phyloP scores from a whole-genome alignment of 2,329 filamentous ascomycete species.

The Plectosphaerella sp. region DNA sequence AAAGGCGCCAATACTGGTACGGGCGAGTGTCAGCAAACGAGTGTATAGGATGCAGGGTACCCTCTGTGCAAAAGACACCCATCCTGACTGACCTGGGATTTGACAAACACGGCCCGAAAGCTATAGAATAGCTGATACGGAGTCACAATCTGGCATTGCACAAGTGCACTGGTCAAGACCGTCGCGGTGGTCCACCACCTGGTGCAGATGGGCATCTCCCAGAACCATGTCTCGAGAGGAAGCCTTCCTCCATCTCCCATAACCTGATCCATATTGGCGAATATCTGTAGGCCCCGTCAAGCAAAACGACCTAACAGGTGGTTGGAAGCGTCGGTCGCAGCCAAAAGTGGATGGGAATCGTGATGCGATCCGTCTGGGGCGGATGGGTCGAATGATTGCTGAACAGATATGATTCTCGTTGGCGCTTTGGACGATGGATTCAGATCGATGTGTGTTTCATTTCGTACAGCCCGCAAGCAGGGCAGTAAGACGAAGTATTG shows the following conservation, averaged over 20 bases:
- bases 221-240: conserved; percentile 96
- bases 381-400: not conserved
- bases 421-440: not conserved
- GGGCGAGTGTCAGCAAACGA: not conserved
- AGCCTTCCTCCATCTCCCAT: conserved; percentile 58
- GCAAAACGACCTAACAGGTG: too few relatives aligned
- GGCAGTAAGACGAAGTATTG: too few relatives aligned
- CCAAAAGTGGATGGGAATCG: too few relatives aligned
- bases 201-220: conserved; percentile 95
- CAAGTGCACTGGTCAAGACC: conserved; percentile 78
- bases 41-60: not conserved
- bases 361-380: not conserved
- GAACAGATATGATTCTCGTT: not conserved
- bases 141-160: conserved; percentile 89
- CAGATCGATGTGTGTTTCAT: too few relatives aligned
- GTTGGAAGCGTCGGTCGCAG: too few relatives aligned
- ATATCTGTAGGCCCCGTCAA: too few relatives aligned
- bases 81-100: conserved; percentile 68
- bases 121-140: conserved; percentile 98
- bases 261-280: conserved; percentile 48
- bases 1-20: conserved; percentile 85
- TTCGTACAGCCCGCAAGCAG: too few relatives aligned
- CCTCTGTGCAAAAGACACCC: too few relatives aligned
- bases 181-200: conserved; percentile 96
- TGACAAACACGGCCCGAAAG: conserved; percentile 84